phyloP scores from a whole-genome alignment of 2,329 filamentous ascomycete genomes.

The Penicillium sp. region DNA sequence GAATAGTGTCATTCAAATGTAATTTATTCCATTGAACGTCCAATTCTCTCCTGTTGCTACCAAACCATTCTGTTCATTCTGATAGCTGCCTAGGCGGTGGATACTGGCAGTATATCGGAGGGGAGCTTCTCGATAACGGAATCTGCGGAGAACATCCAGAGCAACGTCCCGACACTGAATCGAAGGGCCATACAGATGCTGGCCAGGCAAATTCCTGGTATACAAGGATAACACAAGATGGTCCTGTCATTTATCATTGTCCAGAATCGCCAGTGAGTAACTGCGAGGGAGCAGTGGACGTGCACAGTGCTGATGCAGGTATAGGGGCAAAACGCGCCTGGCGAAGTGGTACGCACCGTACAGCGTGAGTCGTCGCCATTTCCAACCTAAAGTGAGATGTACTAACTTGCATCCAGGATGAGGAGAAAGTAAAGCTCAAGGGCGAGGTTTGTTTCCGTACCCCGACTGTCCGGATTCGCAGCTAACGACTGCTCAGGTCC shows the following conservation, averaged over 20 bases:
- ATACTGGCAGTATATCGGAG: slow-evolving; percentile 26
- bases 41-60: neutral
- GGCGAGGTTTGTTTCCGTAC: slow-evolving; percentile 65
- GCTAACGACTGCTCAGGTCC: slow-evolving; percentile 56
- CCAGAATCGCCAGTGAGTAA: slow-evolving; percentile 73
- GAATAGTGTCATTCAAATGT: neutral
- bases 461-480: neutral
- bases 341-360: slow-evolving; percentile 99
- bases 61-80: neutral
- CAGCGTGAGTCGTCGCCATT: slow-evolving; percentile 52
- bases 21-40: neutral
- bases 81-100: slow-evolving; percentile 23
- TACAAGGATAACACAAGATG: slow-evolving; percentile 31
- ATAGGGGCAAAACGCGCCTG: slow-evolving; percentile 92
- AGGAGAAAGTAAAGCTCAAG: slow-evolving; percentile 98
- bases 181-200: slow-evolving; percentile 19
- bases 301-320: slow-evolving; percentile 21
- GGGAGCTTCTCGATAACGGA: slow-evolving; percentile 25
- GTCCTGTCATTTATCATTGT: slow-evolving; percentile 85
- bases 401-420: slow-evolving; percentile 57
- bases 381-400: neutral
- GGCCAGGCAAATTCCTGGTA: slow-evolving; percentile 14
- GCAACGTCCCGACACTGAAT: slow-evolving; percentile 8
- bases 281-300: neutral
- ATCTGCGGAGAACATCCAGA: slow-evolving; percentile 23